Percentiles rank a stretch among this genome's conserved stretches.
Evolutionary conservation across 176 grass and related monocot species (phyloP).

Genomic region (Dactylis glomerata): DNA sequence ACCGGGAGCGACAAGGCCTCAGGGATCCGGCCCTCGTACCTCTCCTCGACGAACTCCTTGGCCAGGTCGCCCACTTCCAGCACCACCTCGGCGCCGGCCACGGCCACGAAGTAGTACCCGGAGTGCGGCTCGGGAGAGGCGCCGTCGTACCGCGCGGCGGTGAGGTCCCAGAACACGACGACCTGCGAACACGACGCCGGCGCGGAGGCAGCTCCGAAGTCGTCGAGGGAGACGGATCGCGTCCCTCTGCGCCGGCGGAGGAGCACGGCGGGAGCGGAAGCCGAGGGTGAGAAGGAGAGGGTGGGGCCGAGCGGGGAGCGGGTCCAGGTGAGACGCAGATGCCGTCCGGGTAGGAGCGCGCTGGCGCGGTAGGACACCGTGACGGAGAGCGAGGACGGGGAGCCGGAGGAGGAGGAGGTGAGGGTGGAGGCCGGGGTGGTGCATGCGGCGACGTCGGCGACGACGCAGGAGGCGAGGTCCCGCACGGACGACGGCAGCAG

Average conservation of each 20-base stretch:
- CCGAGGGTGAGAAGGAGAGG: constrained; percentile 40
- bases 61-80: constrained; percentile 67
- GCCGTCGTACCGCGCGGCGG: constrained; percentile 39
- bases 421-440: constrained; percentile 39
- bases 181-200: background rate
- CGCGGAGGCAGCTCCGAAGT: background rate
- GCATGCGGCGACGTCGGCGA: constrained; percentile 46
- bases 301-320: constrained; percentile 23
- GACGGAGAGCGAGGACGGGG: constrained; percentile 36
- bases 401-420: constrained; percentile 8
- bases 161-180: constrained; percentile 79
- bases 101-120: constrained; percentile 69
- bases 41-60: constrained; percentile 52
- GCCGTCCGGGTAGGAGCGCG: background rate
- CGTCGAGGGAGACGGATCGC: background rate
- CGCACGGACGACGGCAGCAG: constrained; percentile 57
- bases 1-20: constrained; percentile 20
- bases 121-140: constrained; percentile 48
- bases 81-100: constrained; percentile 56
- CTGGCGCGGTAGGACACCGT: constrained; percentile 40
- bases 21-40: constrained; percentile 51
- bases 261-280: constrained; percentile 28
- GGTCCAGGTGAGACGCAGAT: constrained; percentile 57
- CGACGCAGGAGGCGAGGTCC: constrained; percentile 82
- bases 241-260: constrained; percentile 61